Conservation (phyloP, 441 rosid species). For the Aleurites moluccanus region DNA sequence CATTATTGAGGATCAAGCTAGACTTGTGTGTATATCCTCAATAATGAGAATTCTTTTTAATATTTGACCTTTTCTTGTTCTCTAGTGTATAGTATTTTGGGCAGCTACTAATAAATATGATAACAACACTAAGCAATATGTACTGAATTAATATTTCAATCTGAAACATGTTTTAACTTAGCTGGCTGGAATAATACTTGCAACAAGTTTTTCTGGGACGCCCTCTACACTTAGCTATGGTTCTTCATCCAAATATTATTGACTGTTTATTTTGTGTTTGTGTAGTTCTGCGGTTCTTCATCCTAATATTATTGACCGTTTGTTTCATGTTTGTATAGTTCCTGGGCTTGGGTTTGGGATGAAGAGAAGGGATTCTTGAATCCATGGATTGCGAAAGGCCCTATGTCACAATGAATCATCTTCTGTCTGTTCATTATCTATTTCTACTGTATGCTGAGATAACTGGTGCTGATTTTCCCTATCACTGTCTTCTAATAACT, state of each 20-base stretch:
- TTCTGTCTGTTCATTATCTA: neutral
- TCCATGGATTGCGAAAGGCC: neutral
- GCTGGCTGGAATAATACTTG: neutral
- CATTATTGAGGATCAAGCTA: neutral
- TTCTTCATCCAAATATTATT: neutral
- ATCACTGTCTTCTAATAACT: constrained; percentile 7
- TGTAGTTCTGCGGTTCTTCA: too few species aligned
- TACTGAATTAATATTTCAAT: neutral
- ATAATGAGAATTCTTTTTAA: neutral
- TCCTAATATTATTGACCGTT: too few species aligned
- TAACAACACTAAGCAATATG: too few species aligned
- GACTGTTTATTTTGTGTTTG: neutral
- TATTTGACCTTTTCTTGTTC: constrained; percentile 6
- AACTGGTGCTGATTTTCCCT: neutral
- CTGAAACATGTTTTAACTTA: neutral
- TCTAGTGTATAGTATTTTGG: neutral
- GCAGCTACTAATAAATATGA: neutral
- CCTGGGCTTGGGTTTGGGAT: neutral
- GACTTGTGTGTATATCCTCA: neutral
- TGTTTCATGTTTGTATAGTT: too few species aligned
- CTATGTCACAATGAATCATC: too few species aligned
- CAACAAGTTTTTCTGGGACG: neutral
- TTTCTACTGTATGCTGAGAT: neutral
- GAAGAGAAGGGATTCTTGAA: neutral
- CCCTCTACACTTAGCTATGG: neutral